phyloP scores from a whole-genome alignment of 2,329 filamentous ascomycete genomes.

The Penicillium crustosum region DNA sequence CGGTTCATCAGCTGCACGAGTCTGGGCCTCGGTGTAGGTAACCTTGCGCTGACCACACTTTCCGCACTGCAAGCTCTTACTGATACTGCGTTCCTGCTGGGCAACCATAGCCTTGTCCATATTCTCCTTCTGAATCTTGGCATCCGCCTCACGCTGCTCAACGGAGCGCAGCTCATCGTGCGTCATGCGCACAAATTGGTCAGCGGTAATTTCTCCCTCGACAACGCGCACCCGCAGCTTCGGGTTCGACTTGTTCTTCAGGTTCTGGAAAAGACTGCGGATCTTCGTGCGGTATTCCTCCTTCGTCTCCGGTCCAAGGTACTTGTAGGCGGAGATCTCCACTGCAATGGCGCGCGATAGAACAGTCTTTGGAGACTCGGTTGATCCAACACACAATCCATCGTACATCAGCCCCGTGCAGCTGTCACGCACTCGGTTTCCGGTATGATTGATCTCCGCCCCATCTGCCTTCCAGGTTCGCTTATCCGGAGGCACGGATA shows the following conservation, averaged over 20 bases:
- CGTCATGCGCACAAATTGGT: slow-evolving; percentile 79
- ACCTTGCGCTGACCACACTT: slow-evolving; percentile 94
- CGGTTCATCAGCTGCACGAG: slow-evolving; percentile 90
- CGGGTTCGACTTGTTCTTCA: slow-evolving; percentile 88
- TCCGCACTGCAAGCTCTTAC: slow-evolving; percentile 80
- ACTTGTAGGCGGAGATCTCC: slow-evolving; percentile 72
- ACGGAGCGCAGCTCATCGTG: slow-evolving; percentile 88
- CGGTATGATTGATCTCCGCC: slow-evolving; percentile 74
- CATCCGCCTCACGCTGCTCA: slow-evolving; percentile 73
- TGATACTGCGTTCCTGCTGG: slow-evolving; percentile 86
- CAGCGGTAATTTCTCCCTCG: slow-evolving; percentile 67
- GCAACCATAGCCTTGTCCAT: slow-evolving; percentile 97
- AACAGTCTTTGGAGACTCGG: slow-evolving; percentile 61
- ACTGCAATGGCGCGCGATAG: slow-evolving; percentile 66
- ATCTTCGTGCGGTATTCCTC: slow-evolving; percentile 83
- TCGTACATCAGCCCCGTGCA: slow-evolving; percentile 94
- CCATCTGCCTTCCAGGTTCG: slow-evolving; percentile 79
- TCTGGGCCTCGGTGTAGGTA: slow-evolving; percentile 95
- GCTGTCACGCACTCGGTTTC: slow-evolving; percentile 71
- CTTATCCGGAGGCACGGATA: slow-evolving; percentile 66
- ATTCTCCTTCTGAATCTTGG: slow-evolving; percentile 81
- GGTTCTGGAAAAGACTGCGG: slow-evolving; percentile 87
- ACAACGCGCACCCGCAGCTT: slow-evolving; percentile 75
- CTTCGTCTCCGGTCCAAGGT: slow-evolving; percentile 67
- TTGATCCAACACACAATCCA: slow-evolving; percentile 73